Evolutionary conservation across 2,329 filamentous ascomycete species (phyloP).

Genomic region (Coleophoma cylindrospora): DNA sequence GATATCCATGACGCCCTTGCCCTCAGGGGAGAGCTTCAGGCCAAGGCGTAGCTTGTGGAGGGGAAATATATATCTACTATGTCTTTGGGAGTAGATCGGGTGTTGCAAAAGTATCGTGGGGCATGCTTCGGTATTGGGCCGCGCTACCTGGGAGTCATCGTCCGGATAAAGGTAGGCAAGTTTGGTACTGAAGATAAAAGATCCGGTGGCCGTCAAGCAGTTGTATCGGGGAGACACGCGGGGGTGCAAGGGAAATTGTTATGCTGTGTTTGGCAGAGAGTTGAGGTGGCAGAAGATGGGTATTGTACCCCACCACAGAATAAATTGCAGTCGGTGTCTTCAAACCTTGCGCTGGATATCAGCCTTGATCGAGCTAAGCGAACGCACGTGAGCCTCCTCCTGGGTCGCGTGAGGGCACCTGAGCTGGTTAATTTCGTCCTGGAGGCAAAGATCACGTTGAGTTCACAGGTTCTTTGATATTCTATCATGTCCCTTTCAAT

Average conservation of each 20-base stretch:
- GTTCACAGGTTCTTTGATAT: neutral
- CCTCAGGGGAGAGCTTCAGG: conserved; percentile 4
- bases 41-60: conserved; percentile 1
- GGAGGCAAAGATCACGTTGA: neutral
- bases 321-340: conserved; percentile 1
- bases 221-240: neutral
- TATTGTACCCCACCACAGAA: neutral
- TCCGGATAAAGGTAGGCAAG: neutral
- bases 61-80: conserved; percentile 13
- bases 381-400: neutral
- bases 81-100: conserved; percentile 10
- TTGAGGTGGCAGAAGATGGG: neutral
- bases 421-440: neutral
- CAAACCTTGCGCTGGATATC: neutral
- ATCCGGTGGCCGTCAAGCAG: no score
- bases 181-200: neutral
- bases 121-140: conserved; percentile 16
- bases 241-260: neutral
- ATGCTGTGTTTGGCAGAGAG: neutral
- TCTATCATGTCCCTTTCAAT: no score
- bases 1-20: conserved; percentile 22
- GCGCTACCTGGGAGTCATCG: conserved; percentile 22
- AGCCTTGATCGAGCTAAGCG: neutral
- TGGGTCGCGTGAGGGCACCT: neutral
- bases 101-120: conserved; percentile 14